Percentiles rank a stretch among this genome's conserved stretches.
Conservation (phyloP, 2,329 filamentous ascomycete genomes). For the Ophiostoma himal-ulmi region DNA sequence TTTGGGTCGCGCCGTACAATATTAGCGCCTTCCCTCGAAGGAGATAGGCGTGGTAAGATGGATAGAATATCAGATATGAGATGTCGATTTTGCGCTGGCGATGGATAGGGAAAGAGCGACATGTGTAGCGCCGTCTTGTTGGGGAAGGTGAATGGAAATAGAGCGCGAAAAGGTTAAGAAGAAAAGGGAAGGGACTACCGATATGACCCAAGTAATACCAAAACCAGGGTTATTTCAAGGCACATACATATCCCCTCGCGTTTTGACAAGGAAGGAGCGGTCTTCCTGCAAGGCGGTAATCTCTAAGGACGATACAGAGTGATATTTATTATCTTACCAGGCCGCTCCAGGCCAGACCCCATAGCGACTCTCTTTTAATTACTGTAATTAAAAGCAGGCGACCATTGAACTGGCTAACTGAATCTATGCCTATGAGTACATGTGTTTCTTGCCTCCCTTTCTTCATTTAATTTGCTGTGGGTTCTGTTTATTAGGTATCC, state of each 20-base stretch:
- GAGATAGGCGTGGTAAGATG: background rate
- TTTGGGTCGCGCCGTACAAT: background rate
- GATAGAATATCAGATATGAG: background rate
- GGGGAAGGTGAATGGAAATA: background rate
- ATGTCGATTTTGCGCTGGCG: background rate
- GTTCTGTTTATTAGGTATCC: background rate
- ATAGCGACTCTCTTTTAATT: background rate
- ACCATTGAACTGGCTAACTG: background rate
- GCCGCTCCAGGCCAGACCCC: background rate
- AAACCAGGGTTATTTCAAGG: background rate
- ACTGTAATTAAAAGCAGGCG: background rate
- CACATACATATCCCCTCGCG: background rate
- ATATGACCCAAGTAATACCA: background rate
- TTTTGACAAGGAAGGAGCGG: background rate
- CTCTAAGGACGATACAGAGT: background rate
- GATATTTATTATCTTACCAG: too few relatives aligned
- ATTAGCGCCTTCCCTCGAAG: background rate
- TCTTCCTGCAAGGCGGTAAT: background rate
- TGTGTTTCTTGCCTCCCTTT: background rate
- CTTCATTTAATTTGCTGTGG: constrained; percentile 4
- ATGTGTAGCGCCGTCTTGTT: background rate
- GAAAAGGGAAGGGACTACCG: background rate
- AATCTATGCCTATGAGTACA: background rate
- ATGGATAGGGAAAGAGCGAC: background rate
- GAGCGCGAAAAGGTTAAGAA: background rate